Evolutionary conservation across 345 rosid genomes (phyloP), one percentile per base, ranked within the genome.

Genomic region (Theobroma cacao): DNA sequence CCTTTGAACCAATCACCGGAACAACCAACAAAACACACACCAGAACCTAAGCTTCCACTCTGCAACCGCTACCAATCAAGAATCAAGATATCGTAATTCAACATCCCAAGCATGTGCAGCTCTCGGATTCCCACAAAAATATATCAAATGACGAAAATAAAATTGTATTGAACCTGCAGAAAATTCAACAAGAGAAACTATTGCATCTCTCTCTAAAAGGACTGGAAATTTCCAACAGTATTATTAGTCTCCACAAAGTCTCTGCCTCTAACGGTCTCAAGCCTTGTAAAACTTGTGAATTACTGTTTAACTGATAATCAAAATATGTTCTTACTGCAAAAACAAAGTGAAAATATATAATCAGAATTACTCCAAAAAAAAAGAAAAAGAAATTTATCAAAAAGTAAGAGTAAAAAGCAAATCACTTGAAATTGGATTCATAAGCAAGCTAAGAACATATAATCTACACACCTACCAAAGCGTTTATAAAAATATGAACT

Each of bases 11-110:
- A 75, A 75, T 62, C 78, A 75, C 60, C 60, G 18, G 40, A 56
- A 36, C 34, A 55, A 41, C 6, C 28, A 74, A 75, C 58, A 20
- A 75, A 38, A 13, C 48, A 15, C 65, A 75, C 70, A 63, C 34
- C 78, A 48, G 60, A 50, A 45, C 59, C 70, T 30, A 28, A 6
- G 56, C 71, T 41, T 62, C 30, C 68, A 63, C 45, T 48, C 60
- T 62, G 56, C 59, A 76, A 63, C 61, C 22, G 55, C 78, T 76
- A 76, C 90, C 91, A 84, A 81, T 82, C 88, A 77, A 86, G 90
- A 82, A 91, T 81, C 83, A 81, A 81, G n/a, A 84, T 72, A 38
- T 84, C 86, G 78, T 79, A 83, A 85, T 84, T 88, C 82, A 86
- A 82, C 88, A 85, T 86, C 78, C 87, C 84, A 59, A 40, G 24